A percentile compares a stretch with the other conserved stretches of the same genome.
phyloP scores from a whole-genome alignment of 2,329 filamentous ascomycete species.

The Pseudogymnoascus sp. region DNA sequence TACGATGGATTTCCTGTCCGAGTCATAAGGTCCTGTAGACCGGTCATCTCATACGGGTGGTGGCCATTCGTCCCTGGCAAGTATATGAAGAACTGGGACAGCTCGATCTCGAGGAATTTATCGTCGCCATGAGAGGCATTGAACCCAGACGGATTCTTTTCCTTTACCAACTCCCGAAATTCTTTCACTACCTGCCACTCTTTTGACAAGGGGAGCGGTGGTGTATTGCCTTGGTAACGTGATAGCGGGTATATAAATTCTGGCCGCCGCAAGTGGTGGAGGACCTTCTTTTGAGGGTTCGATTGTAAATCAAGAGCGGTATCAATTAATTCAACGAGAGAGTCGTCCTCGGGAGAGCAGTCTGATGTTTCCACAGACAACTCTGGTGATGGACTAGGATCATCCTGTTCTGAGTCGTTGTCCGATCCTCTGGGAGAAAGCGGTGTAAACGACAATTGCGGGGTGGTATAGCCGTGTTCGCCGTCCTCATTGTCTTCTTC shows the following conservation, averaged over 20 bases:
- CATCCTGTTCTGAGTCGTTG: not conserved
- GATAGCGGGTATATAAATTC: constrained; percentile 20
- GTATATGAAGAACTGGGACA: constrained; percentile 54
- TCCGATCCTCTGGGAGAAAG: not conserved
- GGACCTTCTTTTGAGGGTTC: not conserved
- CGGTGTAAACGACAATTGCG: not conserved
- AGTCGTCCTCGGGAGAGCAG: not conserved
- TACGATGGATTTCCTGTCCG: constrained; percentile 31
- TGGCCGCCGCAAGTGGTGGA: not conserved
- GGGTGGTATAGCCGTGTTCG: not conserved
- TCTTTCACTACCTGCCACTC: constrained; percentile 8
- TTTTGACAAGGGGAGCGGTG: constrained; percentile 14
- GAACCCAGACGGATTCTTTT: constrained; percentile 8
- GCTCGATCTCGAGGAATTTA: constrained; percentile 36
- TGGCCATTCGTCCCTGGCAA: constrained; percentile 24
- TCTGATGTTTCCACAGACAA: not conserved
- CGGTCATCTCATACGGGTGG: constrained; percentile 42
- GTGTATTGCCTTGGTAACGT: constrained; percentile 18
- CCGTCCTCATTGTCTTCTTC: not conserved
- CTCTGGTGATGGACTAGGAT: not conserved
- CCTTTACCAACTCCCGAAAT: constrained; percentile 12
- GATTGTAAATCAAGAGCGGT: not conserved
- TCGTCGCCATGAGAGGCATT: constrained; percentile 2
- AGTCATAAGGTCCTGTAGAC: constrained; percentile 44
- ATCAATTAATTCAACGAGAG: not conserved